These are phyloP conservation scores for Purpureocillium lavendulum DNA, from an alignment of 2,329 filamentous ascomycete genomes.

Conservation along the genomic window DNA sequence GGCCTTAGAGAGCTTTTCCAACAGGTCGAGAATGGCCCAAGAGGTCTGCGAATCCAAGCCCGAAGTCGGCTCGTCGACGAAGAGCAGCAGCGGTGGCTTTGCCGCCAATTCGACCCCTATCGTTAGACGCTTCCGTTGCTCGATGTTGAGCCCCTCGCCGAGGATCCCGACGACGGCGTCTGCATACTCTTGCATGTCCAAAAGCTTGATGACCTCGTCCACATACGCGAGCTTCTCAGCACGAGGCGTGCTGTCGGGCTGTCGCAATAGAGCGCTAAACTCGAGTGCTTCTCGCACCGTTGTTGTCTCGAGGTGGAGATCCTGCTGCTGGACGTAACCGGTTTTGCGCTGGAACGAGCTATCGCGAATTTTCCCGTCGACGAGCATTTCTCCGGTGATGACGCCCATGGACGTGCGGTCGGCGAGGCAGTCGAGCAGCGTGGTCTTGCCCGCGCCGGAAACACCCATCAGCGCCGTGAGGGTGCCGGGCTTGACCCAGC, in stretches of 20 bases:
- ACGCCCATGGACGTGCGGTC: slow-evolving; percentile 32
- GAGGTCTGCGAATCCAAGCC: slow-evolving; percentile 54
- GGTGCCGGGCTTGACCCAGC: slow-evolving; percentile 69
- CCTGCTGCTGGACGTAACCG: slow-evolving; percentile 63
- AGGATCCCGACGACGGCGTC: slow-evolving; percentile 41
- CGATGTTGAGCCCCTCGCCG: slow-evolving; percentile 37
- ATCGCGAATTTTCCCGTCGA: slow-evolving; percentile 59
- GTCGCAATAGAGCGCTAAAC: too few species aligned
- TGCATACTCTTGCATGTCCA: slow-evolving; percentile 44
- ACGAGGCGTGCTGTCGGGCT: not conserved
- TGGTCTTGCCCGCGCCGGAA: slow-evolving; percentile 50
- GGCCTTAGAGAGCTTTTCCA: slow-evolving; percentile 52
- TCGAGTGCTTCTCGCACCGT: slow-evolving; percentile 36
- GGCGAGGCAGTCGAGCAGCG: slow-evolving; percentile 54
- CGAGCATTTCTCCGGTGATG: slow-evolving; percentile 23
- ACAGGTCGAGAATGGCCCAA: slow-evolving; percentile 64
- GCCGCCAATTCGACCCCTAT: slow-evolving; percentile 40
- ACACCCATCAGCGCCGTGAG: slow-evolving; percentile 61
- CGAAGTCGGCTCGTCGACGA: slow-evolving; percentile 45
- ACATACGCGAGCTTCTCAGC: slow-evolving; percentile 22
- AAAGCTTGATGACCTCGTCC: slow-evolving; percentile 28
- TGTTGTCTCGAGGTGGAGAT: slow-evolving; percentile 32
- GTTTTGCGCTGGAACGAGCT: slow-evolving; percentile 63
- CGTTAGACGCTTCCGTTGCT: slow-evolving; percentile 42
- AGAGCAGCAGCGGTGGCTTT: slow-evolving; percentile 38